These are phyloP conservation scores for Candida sakaeoensis DNA, from an alignment of 805 yeast species.

Conservation along the genomic window DNA sequence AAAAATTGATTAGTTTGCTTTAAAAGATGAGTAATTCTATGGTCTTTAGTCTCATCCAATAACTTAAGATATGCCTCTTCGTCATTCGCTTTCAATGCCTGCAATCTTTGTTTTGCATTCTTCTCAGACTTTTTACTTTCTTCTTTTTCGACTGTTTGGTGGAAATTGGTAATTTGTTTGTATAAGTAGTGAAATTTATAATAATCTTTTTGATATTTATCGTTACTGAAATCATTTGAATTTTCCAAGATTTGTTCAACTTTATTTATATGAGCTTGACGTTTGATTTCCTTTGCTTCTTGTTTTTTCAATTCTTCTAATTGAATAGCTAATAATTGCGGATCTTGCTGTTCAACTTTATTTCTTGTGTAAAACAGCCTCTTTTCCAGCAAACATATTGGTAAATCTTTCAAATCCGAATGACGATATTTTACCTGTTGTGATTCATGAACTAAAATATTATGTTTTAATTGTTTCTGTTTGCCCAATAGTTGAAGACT, in stretches of 20 bases:
- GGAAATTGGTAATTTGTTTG: conserved; percentile 45
- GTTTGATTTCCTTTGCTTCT: conserved; percentile 50
- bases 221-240: conserved; percentile 21
- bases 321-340: conserved; percentile 72
- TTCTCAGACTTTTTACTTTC: conserved; percentile 72
- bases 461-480: conserved; percentile 68
- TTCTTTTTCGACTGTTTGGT: conserved; percentile 62
- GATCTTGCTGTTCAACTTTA: conserved; percentile 67
- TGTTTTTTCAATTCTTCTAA: conserved; percentile 66
- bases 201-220: conserved; percentile 18
- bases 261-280: conserved; percentile 47
- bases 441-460: conserved; percentile 49
- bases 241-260: conserved; percentile 32
- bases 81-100: conserved; percentile 81
- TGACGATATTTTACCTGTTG: conserved; percentile 54
- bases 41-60: conserved; percentile 82
- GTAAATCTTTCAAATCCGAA: conserved; percentile 47
- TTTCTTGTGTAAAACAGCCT: conserved; percentile 65
- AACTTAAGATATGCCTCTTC: conserved; percentile 84
- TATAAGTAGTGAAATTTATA: conserved; percentile 23
- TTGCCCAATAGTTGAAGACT: conserved; percentile 60
- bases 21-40: conserved; percentile 78
- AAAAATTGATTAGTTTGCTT: conserved; percentile 76
- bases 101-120: conserved; percentile 84
- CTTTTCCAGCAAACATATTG: conserved; percentile 62